Conservation (phyloP, 305 asterid species). For the Ilex paraguariensis region DNA sequence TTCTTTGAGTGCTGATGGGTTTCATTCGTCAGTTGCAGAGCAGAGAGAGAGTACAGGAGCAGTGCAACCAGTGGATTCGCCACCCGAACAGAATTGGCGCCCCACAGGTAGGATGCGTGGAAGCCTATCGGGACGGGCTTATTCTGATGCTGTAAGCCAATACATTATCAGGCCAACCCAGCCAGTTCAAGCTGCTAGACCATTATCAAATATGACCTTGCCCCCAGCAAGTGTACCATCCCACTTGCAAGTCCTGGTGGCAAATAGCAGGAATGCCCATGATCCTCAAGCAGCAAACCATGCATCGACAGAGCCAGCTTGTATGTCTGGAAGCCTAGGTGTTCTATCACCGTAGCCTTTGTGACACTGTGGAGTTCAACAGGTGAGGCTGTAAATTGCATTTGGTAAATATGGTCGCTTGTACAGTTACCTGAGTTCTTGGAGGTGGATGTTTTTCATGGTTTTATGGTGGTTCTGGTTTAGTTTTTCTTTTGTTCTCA, state of each 20-base stretch:
- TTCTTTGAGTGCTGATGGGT: conserved; percentile 16
- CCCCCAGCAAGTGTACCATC: conserved; percentile 25
- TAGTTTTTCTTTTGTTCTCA: too few relatives aligned
- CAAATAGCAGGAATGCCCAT: conserved; percentile 27
- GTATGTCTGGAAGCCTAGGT: conserved; percentile 20
- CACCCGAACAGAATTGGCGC: conserved; percentile 59
- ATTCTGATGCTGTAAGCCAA: conserved; percentile 47
- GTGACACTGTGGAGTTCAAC: too few relatives aligned
- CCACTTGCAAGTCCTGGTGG: conserved; percentile 28
- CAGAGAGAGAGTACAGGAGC: conserved; percentile 24
- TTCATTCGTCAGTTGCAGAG: conserved; percentile 23
- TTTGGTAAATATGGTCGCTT: too few relatives aligned
- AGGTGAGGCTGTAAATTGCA: neutral
- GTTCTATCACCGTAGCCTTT: neutral
- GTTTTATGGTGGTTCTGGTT: too few relatives aligned
- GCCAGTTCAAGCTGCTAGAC: conserved; percentile 47
- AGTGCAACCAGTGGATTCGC: conserved; percentile 4
- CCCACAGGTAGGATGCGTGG: conserved; percentile 92
- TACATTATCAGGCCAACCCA: conserved; percentile 40
- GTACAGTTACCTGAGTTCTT: too few relatives aligned
- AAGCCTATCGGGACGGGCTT: conserved; percentile 72
- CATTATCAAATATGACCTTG: conserved; percentile 22
- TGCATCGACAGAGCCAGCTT: conserved; percentile 19
- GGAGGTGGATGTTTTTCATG: too few relatives aligned
- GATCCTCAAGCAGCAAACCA: conserved; percentile 18